Base-by-base conservation (phyloP, 2,329 filamentous ascomycete genomes). In the Penicillium sp. region DNA sequence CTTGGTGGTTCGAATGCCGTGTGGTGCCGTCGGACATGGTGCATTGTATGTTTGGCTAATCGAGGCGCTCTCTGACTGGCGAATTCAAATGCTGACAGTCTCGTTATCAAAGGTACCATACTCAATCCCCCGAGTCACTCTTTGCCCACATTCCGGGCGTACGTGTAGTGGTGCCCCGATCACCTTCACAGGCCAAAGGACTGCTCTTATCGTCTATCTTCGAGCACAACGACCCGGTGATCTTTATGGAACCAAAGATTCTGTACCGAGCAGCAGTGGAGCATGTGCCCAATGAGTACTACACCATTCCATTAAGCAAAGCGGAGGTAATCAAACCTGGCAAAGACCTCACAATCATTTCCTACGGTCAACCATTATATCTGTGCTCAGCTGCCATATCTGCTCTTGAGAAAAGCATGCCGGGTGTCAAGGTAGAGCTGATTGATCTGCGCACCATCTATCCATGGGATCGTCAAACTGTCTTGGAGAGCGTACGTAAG, bases 211-310 rank as follows among this genome's bases (percentile, higher is more conserved):
- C 89, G 3, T 84, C 89, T 0, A 92, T 96, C 53, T 86, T 86
- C 51, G 85, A 79, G 78, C 86, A 83, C 67, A 91, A 92, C 60
- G 93, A 97, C 72, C 93, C 93, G 0, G 91, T 93, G 61, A 81
- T 97, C 53, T 96, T 97, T 75, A 88, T 97, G 88, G 93, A 97
- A 73, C 93, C 93, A 45, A 97, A 97, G 78, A 90, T 95, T 47
- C 80, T 97, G 13, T 97, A 97, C 74, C 88, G 93, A 21, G 92
- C 93, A 0, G 91, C 93, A 0, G 91, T 96, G 27, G 93, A 97
- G 75, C 91, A 96, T 73, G 93, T 97, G 1, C 93, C 93, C 0
- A 85, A 87, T 1, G 88, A 86, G 23, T 80, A 90, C 3, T 97
- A 95, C 72, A 86, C 87, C n/a, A 82, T 97, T 14, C 92, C 92